A percentile compares a stretch with the other conserved stretches of the same genome.
Evolutionary conservation across 441 rosid species (phyloP).

Genomic region (Corymbia calophylla): DNA sequence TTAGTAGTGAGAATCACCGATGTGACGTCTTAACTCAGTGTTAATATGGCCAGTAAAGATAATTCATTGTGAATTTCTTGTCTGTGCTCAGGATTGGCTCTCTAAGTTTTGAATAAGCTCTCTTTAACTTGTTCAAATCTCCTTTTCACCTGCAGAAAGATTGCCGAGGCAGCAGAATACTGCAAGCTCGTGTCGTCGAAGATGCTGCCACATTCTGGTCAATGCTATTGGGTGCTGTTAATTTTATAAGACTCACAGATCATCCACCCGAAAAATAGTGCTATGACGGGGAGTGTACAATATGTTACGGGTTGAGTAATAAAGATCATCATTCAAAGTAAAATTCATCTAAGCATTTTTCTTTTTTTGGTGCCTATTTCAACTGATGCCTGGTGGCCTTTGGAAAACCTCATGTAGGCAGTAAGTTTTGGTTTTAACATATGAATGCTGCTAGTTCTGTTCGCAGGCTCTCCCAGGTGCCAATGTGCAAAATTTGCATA

Average conservation of each 20-base stretch:
- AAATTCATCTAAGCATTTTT: neutral
- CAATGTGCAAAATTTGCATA: neutral
- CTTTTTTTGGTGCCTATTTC: neutral
- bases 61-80: neutral
- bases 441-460: neutral
- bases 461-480: neutral
- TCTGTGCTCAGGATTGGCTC: neutral
- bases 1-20: neutral
- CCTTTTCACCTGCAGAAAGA: neutral
- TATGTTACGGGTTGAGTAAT: neutral
- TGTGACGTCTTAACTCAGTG: neutral
- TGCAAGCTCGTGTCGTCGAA: neutral
- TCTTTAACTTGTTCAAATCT: neutral
- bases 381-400: neutral
- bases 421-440: neutral
- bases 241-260: neutral
- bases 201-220: neutral
- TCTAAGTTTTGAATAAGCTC: neutral
- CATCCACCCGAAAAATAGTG: neutral
- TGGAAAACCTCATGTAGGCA: neutral
- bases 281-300: neutral
- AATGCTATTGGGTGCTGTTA: neutral
- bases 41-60: neutral
- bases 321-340: neutral
- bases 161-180: neutral